Evolutionary conservation across 2,329 filamentous ascomycete genomes (phyloP), one percentile per base, ranked within the genome.

Genomic region (Blumeria graminis): DNA sequence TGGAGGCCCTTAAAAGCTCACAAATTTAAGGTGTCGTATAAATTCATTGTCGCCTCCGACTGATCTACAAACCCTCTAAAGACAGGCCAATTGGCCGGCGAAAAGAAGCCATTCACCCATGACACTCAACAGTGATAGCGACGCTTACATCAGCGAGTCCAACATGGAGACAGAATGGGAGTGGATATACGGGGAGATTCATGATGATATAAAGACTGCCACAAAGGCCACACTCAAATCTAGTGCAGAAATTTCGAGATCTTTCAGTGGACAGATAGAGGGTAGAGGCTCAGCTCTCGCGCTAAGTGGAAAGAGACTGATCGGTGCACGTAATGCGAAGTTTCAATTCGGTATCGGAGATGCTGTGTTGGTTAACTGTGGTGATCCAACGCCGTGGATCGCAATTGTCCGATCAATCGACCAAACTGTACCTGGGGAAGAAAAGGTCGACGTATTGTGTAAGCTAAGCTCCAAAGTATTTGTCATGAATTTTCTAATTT

Each of bases 301-400:
- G n/a, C n/a, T n/a, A n/a, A n/a, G n/a, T n/a, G n/a, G n/a, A n/a
- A 28, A 4, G 51, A 74, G 71, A 57, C 93, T 95, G 48, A 68
- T 92, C 43, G 92, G 86, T 3, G 92, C 90, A 18, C 62, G 53
- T 32, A 88, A 88, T 75, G 89, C 88, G 28, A 73, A 68, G 11
- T 94, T 95, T 61, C 76, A 83, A 65, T 94, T 88, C 69, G 76
- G 71, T 56, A 67, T 94, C 39, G 92, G 92, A 48, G 88, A 98
- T 65, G 77, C 80, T 18, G 82, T 96, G 38, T 73, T 96, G 43
- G 74, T 98, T 56, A 93, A 94, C 68, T 86, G 89, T 0, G 87
- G 86, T 3, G 77, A 79, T 43, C 86, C 86, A 61, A 87, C 93
- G 64, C 84, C 88, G 10, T 98, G 92, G 89, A 84, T 93, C 2